Percentiles rank a stretch among this genome's conserved stretches.
Conservation (phyloP, 1,284 basidiomycete genomes). For the Pyrrhoderma noxium region DNA sequence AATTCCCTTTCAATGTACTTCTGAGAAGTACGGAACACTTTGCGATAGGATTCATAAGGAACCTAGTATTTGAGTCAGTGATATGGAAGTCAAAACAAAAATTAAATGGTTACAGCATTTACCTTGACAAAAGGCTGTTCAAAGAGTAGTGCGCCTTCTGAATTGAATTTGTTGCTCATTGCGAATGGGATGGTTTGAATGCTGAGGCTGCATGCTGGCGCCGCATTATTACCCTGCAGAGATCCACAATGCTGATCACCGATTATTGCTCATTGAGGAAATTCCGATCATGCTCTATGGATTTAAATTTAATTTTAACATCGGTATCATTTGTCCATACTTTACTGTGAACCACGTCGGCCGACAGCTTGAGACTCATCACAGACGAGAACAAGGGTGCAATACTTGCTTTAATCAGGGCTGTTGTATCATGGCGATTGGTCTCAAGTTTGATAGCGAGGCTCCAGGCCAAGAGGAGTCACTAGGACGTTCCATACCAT, state of each 20-base stretch:
- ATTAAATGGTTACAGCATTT: slow-evolving; percentile 25
- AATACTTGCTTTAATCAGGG: too few species aligned
- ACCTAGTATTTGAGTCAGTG: slow-evolving; percentile 41
- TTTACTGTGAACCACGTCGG: background rate
- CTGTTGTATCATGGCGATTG: too few species aligned
- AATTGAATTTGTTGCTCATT: slow-evolving; percentile 47
- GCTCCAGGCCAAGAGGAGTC: background rate
- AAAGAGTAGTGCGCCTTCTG: slow-evolving; percentile 77
- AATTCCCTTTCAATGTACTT: slow-evolving; percentile 76
- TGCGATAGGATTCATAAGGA: slow-evolving; percentile 81
- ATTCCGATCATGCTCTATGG: background rate
- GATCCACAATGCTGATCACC: background rate
- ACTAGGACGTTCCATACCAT: slow-evolving; percentile 53
- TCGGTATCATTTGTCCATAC: background rate
- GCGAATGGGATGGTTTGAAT: slow-evolving; percentile 23
- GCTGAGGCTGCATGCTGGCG: background rate
- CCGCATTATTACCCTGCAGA: background rate
- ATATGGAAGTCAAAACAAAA: slow-evolving; percentile 15
- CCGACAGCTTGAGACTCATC: too few species aligned
- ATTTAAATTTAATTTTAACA: background rate
- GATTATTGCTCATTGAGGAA: background rate
- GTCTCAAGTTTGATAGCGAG: background rate
- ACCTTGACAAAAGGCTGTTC: slow-evolving; percentile 84
- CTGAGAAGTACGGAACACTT: slow-evolving; percentile 73
- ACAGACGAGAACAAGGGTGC: too few species aligned